Percentiles rank a stretch among this genome's conserved stretches.
These are phyloP conservation scores for Pseudomicrostroma phylloplanum DNA, from an alignment of 1,284 basidiomycete species.

Conservation along the genomic window DNA sequence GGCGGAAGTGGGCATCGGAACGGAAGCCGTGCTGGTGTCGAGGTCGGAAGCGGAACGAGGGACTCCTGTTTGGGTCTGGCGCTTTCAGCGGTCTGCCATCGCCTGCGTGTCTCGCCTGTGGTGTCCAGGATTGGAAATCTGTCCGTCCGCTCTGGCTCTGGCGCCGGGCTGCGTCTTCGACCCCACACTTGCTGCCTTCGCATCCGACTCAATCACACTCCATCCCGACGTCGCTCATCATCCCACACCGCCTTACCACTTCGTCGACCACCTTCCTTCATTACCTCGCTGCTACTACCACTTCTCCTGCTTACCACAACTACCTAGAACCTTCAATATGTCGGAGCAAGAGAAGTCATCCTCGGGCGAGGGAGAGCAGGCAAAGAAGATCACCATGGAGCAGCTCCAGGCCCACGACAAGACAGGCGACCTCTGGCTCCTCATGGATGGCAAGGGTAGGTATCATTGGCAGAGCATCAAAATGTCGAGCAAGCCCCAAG, in stretches of 20 bases:
- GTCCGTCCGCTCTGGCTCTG: too few relatives aligned
- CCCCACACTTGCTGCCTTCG: too few relatives aligned
- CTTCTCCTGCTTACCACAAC: too few relatives aligned
- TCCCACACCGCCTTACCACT: neutral
- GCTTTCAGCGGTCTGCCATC: too few relatives aligned
- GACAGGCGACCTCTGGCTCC: conserved; percentile 47
- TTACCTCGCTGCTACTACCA: neutral
- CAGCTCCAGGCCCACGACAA: conserved; percentile 43
- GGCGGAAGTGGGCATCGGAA: too few relatives aligned
- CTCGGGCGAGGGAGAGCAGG: neutral
- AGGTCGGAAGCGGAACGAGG: too few relatives aligned
- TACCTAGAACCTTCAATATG: neutral
- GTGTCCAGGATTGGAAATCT: too few relatives aligned
- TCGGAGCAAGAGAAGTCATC: neutral
- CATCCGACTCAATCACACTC: too few relatives aligned
- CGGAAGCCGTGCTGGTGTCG: too few relatives aligned
- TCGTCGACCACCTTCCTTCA: neutral
- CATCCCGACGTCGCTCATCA: neutral
- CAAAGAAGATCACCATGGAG: conserved; percentile 33
- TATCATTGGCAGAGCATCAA: neutral
- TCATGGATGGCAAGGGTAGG: conserved; percentile 47
- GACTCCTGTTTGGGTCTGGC: too few relatives aligned
- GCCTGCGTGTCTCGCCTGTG: too few relatives aligned
- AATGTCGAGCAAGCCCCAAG: neutral
- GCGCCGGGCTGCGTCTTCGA: too few relatives aligned